Conservation (phyloP, 2,329 filamentous ascomycete species). For the Calonectria henricotiae region DNA sequence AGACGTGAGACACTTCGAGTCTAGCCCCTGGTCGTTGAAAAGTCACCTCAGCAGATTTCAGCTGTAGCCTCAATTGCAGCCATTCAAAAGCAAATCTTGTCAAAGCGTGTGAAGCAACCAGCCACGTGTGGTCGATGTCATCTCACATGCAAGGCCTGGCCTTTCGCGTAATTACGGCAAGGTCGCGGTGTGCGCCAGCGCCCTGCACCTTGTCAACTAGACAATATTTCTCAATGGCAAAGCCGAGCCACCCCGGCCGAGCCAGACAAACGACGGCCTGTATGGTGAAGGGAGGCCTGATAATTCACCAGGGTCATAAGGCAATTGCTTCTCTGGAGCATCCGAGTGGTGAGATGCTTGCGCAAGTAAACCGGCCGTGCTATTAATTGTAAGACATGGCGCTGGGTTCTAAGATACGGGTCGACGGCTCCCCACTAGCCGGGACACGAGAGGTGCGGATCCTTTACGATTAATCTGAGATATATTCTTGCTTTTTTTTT, state of each 20-base stretch:
- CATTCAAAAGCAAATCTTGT: conserved; percentile 4
- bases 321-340: neutral
- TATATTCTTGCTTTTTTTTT: conserved; percentile 12
- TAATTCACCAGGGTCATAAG: neutral
- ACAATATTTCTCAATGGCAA: neutral
- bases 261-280: neutral
- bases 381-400: neutral
- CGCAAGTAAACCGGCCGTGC: neutral
- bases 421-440: neutral
- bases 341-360: neutral
- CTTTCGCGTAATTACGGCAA: conserved; percentile 6
- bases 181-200: too few relatives aligned
- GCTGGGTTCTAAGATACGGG: neutral
- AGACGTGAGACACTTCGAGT: too few relatives aligned
- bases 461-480: conserved; percentile 9
- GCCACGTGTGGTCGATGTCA: conserved; percentile 14
- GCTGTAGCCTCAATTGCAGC: neutral
- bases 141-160: conserved; percentile 6
- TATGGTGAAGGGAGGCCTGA: neutral
- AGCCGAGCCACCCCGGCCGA: neutral
- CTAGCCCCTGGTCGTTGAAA: conserved; percentile 7
- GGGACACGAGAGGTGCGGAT: neutral
- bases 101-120: conserved; percentile 3
- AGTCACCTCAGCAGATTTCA: conserved; percentile 6
- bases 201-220: neutral